phyloP scores from a whole-genome alignment of 164 flowering plant genomes.

The Buxus sempervirens region DNA sequence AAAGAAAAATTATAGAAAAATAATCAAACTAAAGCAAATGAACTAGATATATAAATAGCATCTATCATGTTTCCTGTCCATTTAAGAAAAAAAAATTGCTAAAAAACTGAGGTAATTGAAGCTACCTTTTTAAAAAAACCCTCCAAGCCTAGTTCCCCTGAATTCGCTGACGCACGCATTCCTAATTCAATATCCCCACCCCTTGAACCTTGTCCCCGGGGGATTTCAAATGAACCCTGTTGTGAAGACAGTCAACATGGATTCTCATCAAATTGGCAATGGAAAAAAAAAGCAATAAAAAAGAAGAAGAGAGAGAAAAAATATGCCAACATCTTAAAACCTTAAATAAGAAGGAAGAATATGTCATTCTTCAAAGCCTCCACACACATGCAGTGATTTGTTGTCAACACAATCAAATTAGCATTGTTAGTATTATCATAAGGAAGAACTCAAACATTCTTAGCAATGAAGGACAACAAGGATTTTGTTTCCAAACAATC shows the following conservation, averaged over 20 bases:
- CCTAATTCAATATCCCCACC: slow-evolving; percentile 23
- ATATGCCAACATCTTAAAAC: too few relatives aligned
- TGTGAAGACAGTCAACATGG: neutral
- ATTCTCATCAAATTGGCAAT: neutral
- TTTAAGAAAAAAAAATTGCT: neutral
- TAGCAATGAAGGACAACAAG: too few relatives aligned
- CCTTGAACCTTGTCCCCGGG: slow-evolving; percentile 21
- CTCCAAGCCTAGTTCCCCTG: slow-evolving; percentile 30
- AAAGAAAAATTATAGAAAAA: too few relatives aligned
- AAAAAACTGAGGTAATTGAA: neutral
- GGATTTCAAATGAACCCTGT: slow-evolving; percentile 32
- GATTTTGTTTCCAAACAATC: too few relatives aligned
- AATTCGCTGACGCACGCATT: slow-evolving; percentile 12
- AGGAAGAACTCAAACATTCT: too few relatives aligned
- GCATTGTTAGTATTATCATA: too few relatives aligned
- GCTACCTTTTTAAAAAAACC: slow-evolving; percentile 30
- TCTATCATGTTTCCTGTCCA: neutral
- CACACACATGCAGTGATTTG: too few relatives aligned
- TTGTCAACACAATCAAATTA: too few relatives aligned
- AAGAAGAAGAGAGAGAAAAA: too few relatives aligned
- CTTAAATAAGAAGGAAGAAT: too few relatives aligned
- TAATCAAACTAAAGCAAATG: neutral
- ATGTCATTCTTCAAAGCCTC: too few relatives aligned
- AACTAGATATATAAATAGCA: neutral
- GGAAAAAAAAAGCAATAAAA: too few relatives aligned